A percentile compares a stretch with the other conserved stretches of the same genome.
Evolutionary conservation across 2,329 filamentous ascomycete genomes (phyloP).

Genomic region (Zasmidium angulare): DNA sequence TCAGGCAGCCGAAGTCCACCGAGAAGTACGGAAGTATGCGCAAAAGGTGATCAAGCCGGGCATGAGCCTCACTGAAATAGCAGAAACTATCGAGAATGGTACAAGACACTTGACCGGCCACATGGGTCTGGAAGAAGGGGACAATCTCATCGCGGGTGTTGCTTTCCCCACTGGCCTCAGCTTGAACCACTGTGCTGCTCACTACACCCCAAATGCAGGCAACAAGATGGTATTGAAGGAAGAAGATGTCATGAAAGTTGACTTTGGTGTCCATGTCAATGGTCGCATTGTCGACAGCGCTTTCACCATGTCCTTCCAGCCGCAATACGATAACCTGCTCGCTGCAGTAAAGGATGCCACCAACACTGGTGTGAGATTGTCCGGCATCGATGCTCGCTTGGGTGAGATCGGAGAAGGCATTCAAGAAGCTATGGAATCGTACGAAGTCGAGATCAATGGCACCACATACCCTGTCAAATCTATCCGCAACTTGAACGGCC

Average conservation of each 20-base stretch:
- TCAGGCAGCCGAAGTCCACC: conserved; percentile 57
- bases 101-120: conserved; percentile 53
- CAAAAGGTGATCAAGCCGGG: conserved; percentile 54
- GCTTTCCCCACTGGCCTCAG: conserved; percentile 58
- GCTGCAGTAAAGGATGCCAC: conserved; percentile 73
- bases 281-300: conserved; percentile 79
- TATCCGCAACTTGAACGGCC: conserved; percentile 56
- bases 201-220: conserved; percentile 59
- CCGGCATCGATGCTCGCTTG: conserved; percentile 57
- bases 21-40: conserved; percentile 54
- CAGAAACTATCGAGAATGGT: conserved; percentile 55
- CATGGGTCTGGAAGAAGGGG: conserved; percentile 53
- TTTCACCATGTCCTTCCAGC: conserved; percentile 76
- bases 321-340: conserved; percentile 71
- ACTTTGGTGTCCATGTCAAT: conserved; percentile 79
- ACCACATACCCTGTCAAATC: conserved; percentile 56
- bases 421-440: conserved; percentile 63
- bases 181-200: conserved; percentile 55
- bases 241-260: conserved; percentile 78
- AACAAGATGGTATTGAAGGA: conserved; percentile 69
- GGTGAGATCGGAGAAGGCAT: conserved; percentile 58
- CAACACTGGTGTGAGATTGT: conserved; percentile 56
- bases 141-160: conserved; percentile 52
- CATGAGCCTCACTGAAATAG: conserved; percentile 49
- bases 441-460: conserved; percentile 57